phyloP scores from a whole-genome alignment of 2,329 filamentous ascomycete genomes.

The Alternaria solani region DNA sequence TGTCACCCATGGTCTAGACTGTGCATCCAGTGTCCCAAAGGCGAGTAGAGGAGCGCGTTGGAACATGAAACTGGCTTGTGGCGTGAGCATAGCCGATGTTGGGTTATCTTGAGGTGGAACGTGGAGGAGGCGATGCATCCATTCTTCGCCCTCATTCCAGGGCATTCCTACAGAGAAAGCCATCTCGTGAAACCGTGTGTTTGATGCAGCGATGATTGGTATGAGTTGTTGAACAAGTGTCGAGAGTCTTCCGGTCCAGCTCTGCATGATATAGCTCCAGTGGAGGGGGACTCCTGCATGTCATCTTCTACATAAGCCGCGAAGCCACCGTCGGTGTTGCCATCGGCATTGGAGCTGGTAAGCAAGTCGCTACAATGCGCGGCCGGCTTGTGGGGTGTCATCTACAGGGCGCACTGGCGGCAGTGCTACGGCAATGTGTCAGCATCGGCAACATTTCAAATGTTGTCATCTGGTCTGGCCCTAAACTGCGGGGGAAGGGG shows the following conservation, averaged over 20 bases:
- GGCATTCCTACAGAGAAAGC: slow-evolving; percentile 55
- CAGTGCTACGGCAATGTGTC: not conserved
- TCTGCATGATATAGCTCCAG: not conserved
- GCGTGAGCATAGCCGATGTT: slow-evolving; percentile 69
- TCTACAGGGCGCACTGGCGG: not conserved
- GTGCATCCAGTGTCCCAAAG: slow-evolving; percentile 73
- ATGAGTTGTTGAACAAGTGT: not conserved
- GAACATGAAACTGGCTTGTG: slow-evolving; percentile 68
- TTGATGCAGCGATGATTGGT: not conserved
- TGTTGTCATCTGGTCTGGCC: not conserved
- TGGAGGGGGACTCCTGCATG: not conserved
- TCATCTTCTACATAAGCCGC: not conserved
- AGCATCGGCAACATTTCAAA: not conserved
- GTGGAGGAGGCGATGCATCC: slow-evolving; percentile 69
- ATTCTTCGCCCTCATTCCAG: slow-evolving; percentile 73
- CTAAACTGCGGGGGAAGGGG: not conserved
- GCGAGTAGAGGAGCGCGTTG: slow-evolving; percentile 72
- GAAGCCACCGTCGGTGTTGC: not conserved
- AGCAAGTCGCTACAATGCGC: not conserved
- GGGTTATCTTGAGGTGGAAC: slow-evolving; percentile 70
- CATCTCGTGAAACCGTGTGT: slow-evolving; percentile 36
- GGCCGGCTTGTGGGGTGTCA: not conserved
- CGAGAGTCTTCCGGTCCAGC: not conserved
- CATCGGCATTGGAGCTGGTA: not conserved
- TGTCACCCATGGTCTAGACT: slow-evolving; percentile 76